These are phyloP conservation scores for Naganishia sp. DNA, from an alignment of 1,284 basidiomycete species.

Conservation along the genomic window DNA sequence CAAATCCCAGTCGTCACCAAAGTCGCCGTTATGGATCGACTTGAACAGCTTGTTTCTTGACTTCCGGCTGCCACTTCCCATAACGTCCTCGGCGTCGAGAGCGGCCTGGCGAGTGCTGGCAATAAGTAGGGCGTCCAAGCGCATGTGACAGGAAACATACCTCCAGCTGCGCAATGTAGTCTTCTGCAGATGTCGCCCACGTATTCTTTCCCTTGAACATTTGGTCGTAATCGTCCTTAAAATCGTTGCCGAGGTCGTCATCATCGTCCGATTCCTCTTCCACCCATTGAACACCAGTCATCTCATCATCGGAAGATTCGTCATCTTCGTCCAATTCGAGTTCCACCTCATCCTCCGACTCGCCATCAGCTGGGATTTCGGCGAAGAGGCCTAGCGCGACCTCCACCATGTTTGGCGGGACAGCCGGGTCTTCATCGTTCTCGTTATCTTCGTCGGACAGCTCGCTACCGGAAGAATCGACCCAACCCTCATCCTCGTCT, in stretches of 20 bases:
- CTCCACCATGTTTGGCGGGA: constrained; percentile 18
- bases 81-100: constrained; percentile 55
- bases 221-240: constrained; percentile 36
- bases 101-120: not conserved
- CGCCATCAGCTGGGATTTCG: constrained; percentile 18
- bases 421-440: not conserved
- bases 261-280: constrained; percentile 31
- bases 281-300: constrained; percentile 32
- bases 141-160: constrained; percentile 52
- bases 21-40: constrained; percentile 64
- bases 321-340: constrained; percentile 35
- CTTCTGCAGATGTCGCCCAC: constrained; percentile 68
- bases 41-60: constrained; percentile 64
- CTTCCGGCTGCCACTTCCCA: constrained; percentile 57
- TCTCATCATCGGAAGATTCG: constrained; percentile 35
- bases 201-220: constrained; percentile 51
- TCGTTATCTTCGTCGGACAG: constrained; percentile 19
- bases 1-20: constrained; percentile 56
- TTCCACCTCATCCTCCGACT: constrained; percentile 30
- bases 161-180: constrained; percentile 64
- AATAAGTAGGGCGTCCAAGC: not conserved
- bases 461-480: constrained; percentile 34
- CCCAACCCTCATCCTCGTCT: constrained; percentile 38
- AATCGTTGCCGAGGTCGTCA: constrained; percentile 32
- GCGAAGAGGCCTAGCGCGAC: constrained; percentile 23